Evolutionary conservation across 2,329 filamentous ascomycete genomes (phyloP).

Genomic region (Hypoxylon sp.): DNA sequence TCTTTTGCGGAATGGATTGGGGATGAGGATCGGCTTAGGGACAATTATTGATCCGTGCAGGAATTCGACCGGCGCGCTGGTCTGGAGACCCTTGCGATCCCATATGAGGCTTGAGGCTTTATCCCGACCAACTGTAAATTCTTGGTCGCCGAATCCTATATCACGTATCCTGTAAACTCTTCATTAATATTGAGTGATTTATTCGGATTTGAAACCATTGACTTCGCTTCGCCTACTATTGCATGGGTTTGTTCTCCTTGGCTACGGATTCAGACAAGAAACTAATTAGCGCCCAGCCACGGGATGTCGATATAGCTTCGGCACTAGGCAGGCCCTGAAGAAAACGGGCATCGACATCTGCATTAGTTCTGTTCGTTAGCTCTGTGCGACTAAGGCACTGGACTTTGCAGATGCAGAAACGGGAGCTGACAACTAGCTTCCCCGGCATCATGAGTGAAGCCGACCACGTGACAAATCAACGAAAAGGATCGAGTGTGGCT

Average conservation of each 20-base stretch:
- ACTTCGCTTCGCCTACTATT: background rate
- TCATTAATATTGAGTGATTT: background rate
- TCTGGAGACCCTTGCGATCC: background rate
- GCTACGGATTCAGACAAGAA: background rate
- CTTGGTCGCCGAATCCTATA: background rate
- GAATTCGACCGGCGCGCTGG: background rate
- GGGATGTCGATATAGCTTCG: constrained; percentile 9
- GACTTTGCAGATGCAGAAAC: constrained; percentile 2
- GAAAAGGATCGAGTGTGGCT: constrained; percentile 1
- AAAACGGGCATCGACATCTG: constrained; percentile 1
- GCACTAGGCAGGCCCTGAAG: constrained; percentile 2
- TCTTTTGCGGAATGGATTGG: background rate
- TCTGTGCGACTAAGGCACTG: constrained; percentile 3
- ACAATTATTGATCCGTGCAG: constrained; percentile 11
- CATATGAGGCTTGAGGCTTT: background rate
- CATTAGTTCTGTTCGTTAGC: constrained; percentile 11
- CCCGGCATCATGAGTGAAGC: constrained; percentile 1
- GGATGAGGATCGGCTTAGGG: background rate
- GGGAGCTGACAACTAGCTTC: constrained; percentile 5
- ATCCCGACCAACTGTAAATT: background rate
- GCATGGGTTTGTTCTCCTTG: background rate
- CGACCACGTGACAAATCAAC: background rate
- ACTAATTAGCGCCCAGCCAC: background rate
- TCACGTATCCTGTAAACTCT: background rate
- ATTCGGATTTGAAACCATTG: background rate